phyloP scores from a whole-genome alignment of 2,329 filamentous ascomycete species.

The Rutstroemia sp. region DNA sequence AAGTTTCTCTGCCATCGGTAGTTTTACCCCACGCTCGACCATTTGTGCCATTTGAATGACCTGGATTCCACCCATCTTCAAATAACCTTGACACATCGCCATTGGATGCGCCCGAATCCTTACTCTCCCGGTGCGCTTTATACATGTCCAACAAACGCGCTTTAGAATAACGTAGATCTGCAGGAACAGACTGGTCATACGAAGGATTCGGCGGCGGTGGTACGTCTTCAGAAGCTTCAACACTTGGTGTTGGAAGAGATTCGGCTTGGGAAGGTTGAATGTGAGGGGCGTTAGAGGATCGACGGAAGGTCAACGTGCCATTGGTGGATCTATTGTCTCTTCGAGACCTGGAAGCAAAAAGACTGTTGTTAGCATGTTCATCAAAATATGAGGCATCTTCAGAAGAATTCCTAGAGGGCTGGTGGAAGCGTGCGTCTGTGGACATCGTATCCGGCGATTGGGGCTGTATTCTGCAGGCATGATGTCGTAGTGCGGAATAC shows the following conservation, averaged over 20 bases:
- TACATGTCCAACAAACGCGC: constrained; percentile 68
- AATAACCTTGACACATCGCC: constrained; percentile 62
- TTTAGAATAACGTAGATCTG: constrained; percentile 30
- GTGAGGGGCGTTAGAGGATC: constrained; percentile 51
- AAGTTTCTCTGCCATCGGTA: constrained; percentile 65
- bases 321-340: constrained; percentile 51
- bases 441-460: too few species aligned
- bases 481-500: too few species aligned
- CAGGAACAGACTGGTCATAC: constrained; percentile 31
- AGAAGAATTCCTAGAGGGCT: too few species aligned
- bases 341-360: constrained; percentile 42
- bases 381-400: neutral
- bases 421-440: too few species aligned
- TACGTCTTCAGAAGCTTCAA: constrained; percentile 20
- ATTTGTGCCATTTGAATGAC: constrained; percentile 55
- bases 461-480: too few species aligned
- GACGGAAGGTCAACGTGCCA: constrained; percentile 53
- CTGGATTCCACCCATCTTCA: constrained; percentile 72
- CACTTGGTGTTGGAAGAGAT: constrained; percentile 14
- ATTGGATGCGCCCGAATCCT: constrained; percentile 38
- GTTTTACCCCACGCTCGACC: constrained; percentile 67
- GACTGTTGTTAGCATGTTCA: neutral
- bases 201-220: constrained; percentile 32
- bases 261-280: constrained; percentile 24
- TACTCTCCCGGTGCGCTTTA: constrained; percentile 40